Conservation (phyloP, 768 basidiomycete species). For the Hirschioporus abietinus region DNA sequence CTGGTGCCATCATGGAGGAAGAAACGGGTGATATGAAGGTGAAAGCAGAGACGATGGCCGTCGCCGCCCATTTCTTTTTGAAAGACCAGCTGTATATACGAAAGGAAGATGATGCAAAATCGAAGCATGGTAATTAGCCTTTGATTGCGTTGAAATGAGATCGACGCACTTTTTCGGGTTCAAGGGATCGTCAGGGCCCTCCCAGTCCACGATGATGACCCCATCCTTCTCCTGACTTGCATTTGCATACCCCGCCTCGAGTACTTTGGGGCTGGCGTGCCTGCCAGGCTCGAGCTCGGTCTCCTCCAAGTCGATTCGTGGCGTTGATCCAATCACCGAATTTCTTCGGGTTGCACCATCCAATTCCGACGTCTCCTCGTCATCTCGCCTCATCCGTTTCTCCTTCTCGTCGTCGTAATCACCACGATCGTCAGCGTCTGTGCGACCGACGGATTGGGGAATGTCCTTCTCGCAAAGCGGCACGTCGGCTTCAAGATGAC, state of each 20-base stretch:
- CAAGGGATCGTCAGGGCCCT: slow-evolving; percentile 29
- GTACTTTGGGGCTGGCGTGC: not conserved
- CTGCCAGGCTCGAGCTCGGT: not conserved
- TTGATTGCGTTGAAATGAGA: too few relatives aligned
- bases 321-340: not conserved
- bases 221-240: slow-evolving; percentile 11
- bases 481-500: not conserved
- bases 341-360: not conserved
- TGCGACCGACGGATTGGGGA: too few relatives aligned
- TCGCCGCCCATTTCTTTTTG: slow-evolving; percentile 58
- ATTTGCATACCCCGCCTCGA: not conserved
- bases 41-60: slow-evolving; percentile 58
- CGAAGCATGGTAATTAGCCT: too few relatives aligned
- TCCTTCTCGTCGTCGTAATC: not conserved
- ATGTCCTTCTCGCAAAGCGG: not conserved
- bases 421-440: not conserved
- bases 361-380: not conserved
- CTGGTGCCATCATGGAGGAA: slow-evolving; percentile 73
- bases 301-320: not conserved
- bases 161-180: slow-evolving; percentile 29
- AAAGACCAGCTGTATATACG: slow-evolving; percentile 44
- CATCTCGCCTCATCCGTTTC: too few relatives aligned
- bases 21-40: slow-evolving; percentile 46
- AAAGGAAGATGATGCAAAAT: too few relatives aligned
- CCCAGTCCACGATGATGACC: slow-evolving; percentile 27